Percentiles rank a stretch among this genome's conserved stretches.
phyloP scores from a whole-genome alignment of 495 filamentous ascomycete genomes.

The Aspergillus biplanus region DNA sequence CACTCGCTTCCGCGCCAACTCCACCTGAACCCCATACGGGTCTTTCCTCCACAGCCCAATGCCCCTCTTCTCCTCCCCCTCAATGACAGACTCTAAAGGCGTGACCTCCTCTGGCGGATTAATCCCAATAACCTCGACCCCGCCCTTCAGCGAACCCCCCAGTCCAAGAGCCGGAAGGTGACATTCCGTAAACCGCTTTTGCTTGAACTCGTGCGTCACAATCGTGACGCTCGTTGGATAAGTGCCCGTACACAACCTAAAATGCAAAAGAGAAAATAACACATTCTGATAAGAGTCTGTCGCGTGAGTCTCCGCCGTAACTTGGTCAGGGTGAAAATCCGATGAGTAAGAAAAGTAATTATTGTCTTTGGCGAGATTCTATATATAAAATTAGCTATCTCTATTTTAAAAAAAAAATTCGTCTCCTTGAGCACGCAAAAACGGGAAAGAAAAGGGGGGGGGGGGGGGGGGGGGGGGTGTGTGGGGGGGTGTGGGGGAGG shows the following conservation, averaged over 20 bases:
- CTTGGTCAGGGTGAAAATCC: conserved; percentile 27
- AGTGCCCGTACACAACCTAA: conserved; percentile 47
- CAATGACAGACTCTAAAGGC: conserved; percentile 45
- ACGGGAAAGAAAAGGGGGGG: not conserved
- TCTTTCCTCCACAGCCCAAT: conserved; percentile 50
- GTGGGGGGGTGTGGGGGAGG: too few species aligned
- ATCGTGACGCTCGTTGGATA: conserved; percentile 60
- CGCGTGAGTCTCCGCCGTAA: conserved; percentile 64
- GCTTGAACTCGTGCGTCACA: conserved; percentile 78
- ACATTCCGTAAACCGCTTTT: conserved; percentile 62
- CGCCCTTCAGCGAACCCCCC: conserved; percentile 5
- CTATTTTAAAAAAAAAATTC: not conserved
- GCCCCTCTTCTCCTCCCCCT: conserved; percentile 45
- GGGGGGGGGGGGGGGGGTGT: too few species aligned
- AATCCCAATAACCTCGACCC: conserved; percentile 63
- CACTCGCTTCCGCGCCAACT: conserved; percentile 42
- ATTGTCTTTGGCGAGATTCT: conserved; percentile 53
- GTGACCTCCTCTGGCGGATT: conserved; percentile 66
- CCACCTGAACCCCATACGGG: conserved; percentile 44
- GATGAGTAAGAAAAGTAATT: conserved; percentile 34
- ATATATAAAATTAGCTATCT: conserved; percentile 18
- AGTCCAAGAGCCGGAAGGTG: conserved; percentile 71
- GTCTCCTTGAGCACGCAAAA: not conserved
- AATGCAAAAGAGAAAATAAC: conserved; percentile 67
- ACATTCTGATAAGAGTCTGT: conserved; percentile 83